Percentiles rank a stretch among this genome's conserved stretches.
phyloP scores from a whole-genome alignment of 139 green algal genomes.

The Chlorella sp. region DNA sequence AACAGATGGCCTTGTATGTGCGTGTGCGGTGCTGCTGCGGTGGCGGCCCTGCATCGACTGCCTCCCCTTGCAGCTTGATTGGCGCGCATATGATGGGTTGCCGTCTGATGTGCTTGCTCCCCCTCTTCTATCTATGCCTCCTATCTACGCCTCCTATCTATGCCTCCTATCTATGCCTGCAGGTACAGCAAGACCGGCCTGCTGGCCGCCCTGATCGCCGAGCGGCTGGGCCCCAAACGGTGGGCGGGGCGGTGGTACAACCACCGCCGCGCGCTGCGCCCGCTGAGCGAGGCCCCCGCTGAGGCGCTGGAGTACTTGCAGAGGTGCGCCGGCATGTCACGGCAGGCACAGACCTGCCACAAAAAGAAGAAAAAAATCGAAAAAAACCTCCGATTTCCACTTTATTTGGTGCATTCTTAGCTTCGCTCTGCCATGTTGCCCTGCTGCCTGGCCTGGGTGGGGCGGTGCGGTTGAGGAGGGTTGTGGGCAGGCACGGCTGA shows the following conservation, averaged over 20 bases:
- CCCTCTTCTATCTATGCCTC: too few species aligned
- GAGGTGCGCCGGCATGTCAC: background rate
- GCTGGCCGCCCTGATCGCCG: background rate
- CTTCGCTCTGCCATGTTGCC: too few species aligned
- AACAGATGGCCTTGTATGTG: background rate
- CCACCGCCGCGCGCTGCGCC: constrained; percentile 10
- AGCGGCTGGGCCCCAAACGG: constrained; percentile 10
- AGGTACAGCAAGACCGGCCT: constrained; percentile 28
- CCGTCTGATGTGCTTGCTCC: too few species aligned
- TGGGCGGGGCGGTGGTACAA: constrained; percentile 10
- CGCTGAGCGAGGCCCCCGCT: background rate
- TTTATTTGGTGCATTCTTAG: too few species aligned
- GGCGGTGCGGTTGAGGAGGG: too few species aligned
- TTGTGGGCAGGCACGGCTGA: background rate
- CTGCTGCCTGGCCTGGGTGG: too few species aligned
- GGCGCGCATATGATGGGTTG: background rate
- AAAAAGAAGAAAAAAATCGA: too few species aligned
- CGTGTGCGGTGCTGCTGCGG: background rate
- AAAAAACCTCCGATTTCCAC: too few species aligned
- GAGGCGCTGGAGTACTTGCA: constrained; percentile 16
- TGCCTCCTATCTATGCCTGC: background rate
- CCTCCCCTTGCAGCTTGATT: too few species aligned
- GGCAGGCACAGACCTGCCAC: too few species aligned
- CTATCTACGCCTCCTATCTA: too few species aligned
- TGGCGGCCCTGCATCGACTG: too few species aligned